A percentile compares a stretch with the other conserved stretches of the same genome.
These are phyloP conservation scores for Stachybotrys echinatus DNA, from an alignment of 2,329 filamentous ascomycete genomes.

Conservation along the genomic window DNA sequence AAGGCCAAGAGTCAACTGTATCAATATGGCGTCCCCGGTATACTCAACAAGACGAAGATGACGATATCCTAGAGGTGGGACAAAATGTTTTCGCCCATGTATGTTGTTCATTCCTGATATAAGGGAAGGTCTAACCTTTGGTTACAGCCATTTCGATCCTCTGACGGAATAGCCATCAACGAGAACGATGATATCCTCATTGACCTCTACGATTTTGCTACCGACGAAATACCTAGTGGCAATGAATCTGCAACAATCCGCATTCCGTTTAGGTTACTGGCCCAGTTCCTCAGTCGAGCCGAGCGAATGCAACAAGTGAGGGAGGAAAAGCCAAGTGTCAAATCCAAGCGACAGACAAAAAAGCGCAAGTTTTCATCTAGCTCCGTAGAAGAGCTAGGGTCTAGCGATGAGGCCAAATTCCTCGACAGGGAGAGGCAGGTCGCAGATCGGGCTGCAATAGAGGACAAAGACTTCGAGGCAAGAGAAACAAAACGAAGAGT, in stretches of 20 bases:
- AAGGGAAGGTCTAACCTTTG: neutral
- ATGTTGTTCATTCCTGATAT: neutral
- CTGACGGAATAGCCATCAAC: neutral
- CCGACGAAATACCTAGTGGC: neutral
- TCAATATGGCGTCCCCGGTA: conserved; percentile 9
- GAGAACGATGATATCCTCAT: neutral
- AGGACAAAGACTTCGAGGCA: conserved; percentile 2
- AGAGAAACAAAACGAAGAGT: no score
- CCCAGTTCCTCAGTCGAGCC: neutral
- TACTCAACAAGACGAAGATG: conserved; percentile 1
- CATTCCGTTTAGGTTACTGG: neutral
- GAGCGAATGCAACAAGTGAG: neutral
- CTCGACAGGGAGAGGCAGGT: neutral
- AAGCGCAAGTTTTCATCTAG: neutral
- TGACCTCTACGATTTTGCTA: neutral
- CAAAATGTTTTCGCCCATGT: conserved; percentile 1
- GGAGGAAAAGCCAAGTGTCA: neutral
- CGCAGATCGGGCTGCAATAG: no score
- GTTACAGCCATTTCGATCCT: neutral
- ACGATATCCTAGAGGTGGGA: neutral
- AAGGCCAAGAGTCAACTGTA: conserved; percentile 5
- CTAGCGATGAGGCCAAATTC: neutral
- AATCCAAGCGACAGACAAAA: neutral
- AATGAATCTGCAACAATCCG: neutral
- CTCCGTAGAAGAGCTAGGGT: neutral